Base-by-base conservation (phyloP, 805 yeast species). In the Candida qinlingensis region DNA sequence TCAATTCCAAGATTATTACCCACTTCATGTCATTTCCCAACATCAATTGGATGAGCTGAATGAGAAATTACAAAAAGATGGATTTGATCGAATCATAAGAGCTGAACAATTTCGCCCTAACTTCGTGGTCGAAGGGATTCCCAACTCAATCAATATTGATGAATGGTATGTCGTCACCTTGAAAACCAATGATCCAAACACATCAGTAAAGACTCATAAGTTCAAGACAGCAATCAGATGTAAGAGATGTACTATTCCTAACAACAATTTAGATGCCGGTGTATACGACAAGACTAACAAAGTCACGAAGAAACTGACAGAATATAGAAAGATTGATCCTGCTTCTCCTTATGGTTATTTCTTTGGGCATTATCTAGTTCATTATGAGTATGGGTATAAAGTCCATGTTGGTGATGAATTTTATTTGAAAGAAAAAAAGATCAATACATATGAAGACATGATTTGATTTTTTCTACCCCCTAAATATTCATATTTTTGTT, bases 1-100 rank as follows among this genome's bases (percentile, higher is more conserved):
- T 1, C 41, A 50, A 26, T 58, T 55, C 44, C 62, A 58, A 26
- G 62, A 58, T 33, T 58, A 58, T 39, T 58, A 49, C 44, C 62
- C 62, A 25, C 30, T 55, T 28, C 56, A 53, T 47, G 29, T 52
- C 12, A 36, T 56, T 39, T 38, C 54, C 3, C 50, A 53, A 37
- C 48, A 42, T 19, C 44, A 49, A 11, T 35, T 58, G 30, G 56
- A 49, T 41, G 50, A 45, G 3, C 28, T 55, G 37, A 56, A 58
- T 37, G 12, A 3, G 0, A 42, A 49, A 10, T 27, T 58, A 28
- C 13, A 9, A 19, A 37, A 49, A 27, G 12, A 36, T 7, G 50
- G 49, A 3, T 35, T 26, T 12, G 38, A 44, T 13, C 42, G 54
- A n/a, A 46, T 44, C 13, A 52, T 54, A 2, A 42, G 46, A 10